Evolutionary conservation across 73 alveolate species (phyloP), one percentile per base, ranked within the genome.

Genomic region (Tetrahymena elliotti): DNA sequence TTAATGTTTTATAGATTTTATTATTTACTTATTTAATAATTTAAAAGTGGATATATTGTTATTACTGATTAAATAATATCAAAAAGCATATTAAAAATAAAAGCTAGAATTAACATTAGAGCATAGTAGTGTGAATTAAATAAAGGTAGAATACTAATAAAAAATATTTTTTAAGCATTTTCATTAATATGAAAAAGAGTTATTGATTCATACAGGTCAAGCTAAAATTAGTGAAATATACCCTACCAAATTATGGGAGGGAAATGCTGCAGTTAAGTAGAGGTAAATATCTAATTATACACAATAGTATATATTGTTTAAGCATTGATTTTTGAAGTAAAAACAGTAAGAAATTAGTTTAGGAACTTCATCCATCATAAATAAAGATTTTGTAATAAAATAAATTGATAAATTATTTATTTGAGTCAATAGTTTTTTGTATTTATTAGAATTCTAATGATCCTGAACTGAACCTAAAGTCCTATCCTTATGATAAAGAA

Each of bases 241-340:
- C 88, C 88, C 88, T 68, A 68, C 88, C 88, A 68, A 68, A 27
- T 27, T n/a, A 68, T 68, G 88, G 88, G 88, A 68, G 88, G 88
- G 88, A 68, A 68, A 68, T 68, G 88, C 38, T 68, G 88, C 33
- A 68, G 38, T 27, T 18, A 68, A 24, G 34, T 27, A 3, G 88
- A 68, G 16, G 88, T 68, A 68, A n/a, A 12, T 5, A 2, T 47
- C 20, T 47, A 3, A 47, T 47, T 47, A 12, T 47, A 5, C 3
- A 4, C 20, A 8, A 47, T 18, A 0, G 31, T 1, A 47, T 47
- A 8, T 12, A 47, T 18, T 47, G 13, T 47, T 0, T 18, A 47
- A 18, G 31, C 13, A 47, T 18, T 18, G 27, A 2, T 47, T 47
- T 47, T 47, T 12, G 3, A 47, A 68, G 88, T 68, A 68, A 68